Evolutionary conservation across 306 rosid species (phyloP).

Genomic region (Cucumis melo): DNA sequence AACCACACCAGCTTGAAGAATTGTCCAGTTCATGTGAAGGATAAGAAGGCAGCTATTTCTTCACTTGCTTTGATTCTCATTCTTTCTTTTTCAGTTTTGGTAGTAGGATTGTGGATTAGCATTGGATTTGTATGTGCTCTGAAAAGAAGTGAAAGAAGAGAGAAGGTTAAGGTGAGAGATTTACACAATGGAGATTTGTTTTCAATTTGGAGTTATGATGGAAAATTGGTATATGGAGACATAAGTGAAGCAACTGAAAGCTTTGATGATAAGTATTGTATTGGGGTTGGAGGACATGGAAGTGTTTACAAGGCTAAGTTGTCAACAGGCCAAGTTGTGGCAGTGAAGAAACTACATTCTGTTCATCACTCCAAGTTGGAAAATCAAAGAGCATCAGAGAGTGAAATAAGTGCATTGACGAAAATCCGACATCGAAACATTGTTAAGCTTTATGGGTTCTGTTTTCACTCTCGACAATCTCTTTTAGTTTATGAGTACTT

Average conservation of each 20-base stretch:
- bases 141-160: background rate
- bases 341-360: conserved; percentile 12
- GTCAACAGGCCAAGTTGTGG: conserved; percentile 10
- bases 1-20: conserved; percentile 5
- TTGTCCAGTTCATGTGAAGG: background rate
- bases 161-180: background rate
- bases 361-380: background rate
- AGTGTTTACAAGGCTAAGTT: conserved; percentile 8
- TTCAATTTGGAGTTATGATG: conserved; percentile 11
- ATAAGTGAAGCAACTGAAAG: conserved; percentile 11
- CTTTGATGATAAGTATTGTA: conserved; percentile 6
- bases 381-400: background rate
- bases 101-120: background rate
- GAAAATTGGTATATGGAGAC: background rate
- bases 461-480: background rate
- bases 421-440: conserved; percentile 11
- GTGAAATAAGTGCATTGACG: background rate
- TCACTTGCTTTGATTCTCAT: background rate
- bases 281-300: conserved; percentile 10
- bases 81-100: background rate
- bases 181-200: background rate
- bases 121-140: background rate
- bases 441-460: conserved; percentile 10
- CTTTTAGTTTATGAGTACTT: conserved; percentile 10
- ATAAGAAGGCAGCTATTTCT: background rate